Conservation (phyloP, 2,329 filamentous ascomycete genomes). For the Immersiporthe knoxdaviesiana region DNA sequence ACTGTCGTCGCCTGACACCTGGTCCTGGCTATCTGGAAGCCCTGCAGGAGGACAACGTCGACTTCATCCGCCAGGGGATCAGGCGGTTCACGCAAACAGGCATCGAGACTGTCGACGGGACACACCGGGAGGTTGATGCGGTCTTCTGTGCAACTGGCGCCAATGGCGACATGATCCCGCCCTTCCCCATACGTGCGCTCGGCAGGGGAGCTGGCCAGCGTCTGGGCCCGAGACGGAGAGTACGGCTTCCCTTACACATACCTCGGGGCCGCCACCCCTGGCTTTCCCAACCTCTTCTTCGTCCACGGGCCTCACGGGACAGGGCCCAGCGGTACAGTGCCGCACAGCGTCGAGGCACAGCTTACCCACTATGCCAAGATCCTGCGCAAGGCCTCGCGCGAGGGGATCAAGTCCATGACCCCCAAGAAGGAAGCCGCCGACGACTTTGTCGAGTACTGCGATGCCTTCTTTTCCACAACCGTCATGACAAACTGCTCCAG, state of each 20-base stretch:
- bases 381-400: slow-evolving; percentile 66
- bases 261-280: slow-evolving; percentile 63
- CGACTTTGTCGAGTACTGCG: slow-evolving; percentile 64
- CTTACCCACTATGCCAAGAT: slow-evolving; percentile 68
- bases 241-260: slow-evolving; percentile 71
- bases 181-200: slow-evolving; percentile 61
- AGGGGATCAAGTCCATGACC: slow-evolving; percentile 66
- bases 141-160: slow-evolving; percentile 72
- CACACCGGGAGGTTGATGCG: slow-evolving; percentile 61
- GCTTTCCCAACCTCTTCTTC: slow-evolving; percentile 70
- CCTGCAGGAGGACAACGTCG: slow-evolving; percentile 63
- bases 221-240: slow-evolving; percentile 60
- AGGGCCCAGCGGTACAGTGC: slow-evolving; percentile 67
- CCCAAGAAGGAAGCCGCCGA: slow-evolving; percentile 63
- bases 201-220: slow-evolving; percentile 56
- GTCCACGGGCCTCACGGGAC: slow-evolving; percentile 63
- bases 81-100: slow-evolving; percentile 60
- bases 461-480: slow-evolving; percentile 58
- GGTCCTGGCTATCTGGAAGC: slow-evolving; percentile 71
- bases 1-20: slow-evolving; percentile 67
- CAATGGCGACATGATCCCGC: slow-evolving; percentile 60
- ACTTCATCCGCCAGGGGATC: slow-evolving; percentile 61
- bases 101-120: slow-evolving; percentile 63
- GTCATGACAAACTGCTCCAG: slow-evolving; percentile 66
- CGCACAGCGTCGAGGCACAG: slow-evolving; percentile 68